Conservation (phyloP, 2,329 filamentous ascomycete genomes). For the Diplocarpon mali region DNA sequence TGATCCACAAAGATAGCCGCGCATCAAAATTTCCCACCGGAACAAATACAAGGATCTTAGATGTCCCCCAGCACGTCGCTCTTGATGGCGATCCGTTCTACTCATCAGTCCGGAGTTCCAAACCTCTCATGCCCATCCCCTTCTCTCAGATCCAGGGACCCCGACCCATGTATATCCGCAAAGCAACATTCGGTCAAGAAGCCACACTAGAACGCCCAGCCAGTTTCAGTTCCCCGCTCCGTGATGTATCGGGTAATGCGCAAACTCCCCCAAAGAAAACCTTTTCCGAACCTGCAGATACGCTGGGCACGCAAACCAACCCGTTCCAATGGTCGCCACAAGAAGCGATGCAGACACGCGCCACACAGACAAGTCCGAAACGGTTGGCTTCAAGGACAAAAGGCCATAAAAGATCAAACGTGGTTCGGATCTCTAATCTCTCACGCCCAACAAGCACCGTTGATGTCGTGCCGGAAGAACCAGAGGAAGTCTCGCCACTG, state of each 20-base stretch:
- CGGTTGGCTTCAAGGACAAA: slow-evolving; percentile 7
- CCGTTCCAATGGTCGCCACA: slow-evolving; percentile 23
- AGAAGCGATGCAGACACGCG: slow-evolving; percentile 13
- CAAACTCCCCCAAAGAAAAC: slow-evolving; percentile 6
- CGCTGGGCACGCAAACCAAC: slow-evolving; percentile 2
- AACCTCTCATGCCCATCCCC: slow-evolving; percentile 8
- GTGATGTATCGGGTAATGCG: slow-evolving; percentile 18
- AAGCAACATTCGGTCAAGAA: slow-evolving; percentile 20
- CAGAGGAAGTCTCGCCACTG: slow-evolving; percentile 14
- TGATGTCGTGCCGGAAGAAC: slow-evolving; percentile 18
- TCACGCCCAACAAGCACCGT: slow-evolving; percentile 17
- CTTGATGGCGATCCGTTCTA: slow-evolving; percentile 19
- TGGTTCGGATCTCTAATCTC: slow-evolving; percentile 20
- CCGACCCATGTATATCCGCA: slow-evolving; percentile 18
- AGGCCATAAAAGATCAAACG: slow-evolving; percentile 21
- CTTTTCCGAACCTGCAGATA: neutral
- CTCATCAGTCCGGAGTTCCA: slow-evolving; percentile 14
- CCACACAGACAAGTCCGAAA: slow-evolving; percentile 8
- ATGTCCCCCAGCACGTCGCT: slow-evolving; percentile 7
- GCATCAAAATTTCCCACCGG: slow-evolving; percentile 4
- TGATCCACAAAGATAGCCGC: slow-evolving; percentile 12
- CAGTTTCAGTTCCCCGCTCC: slow-evolving; percentile 13
- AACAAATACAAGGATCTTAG: slow-evolving; percentile 2
- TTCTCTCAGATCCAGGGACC: slow-evolving; percentile 6
- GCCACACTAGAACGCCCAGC: slow-evolving; percentile 8